phyloP scores from a whole-genome alignment of 2,329 filamentous ascomycete genomes.

The Colletotrichum sp. region DNA sequence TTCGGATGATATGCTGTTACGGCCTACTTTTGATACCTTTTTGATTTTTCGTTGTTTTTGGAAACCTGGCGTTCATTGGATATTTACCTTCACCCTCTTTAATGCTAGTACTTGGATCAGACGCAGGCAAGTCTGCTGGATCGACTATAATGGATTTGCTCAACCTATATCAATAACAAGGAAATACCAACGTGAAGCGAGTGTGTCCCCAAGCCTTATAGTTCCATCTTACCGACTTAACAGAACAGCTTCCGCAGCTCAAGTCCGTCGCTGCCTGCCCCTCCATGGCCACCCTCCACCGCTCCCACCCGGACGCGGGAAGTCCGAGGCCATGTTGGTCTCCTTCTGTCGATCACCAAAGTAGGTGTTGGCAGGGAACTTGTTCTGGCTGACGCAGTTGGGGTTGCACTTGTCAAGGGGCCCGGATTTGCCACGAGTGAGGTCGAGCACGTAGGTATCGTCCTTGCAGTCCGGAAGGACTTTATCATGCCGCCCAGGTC shows the following conservation, averaged over 20 bases:
- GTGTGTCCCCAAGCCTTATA: background rate
- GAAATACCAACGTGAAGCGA: background rate
- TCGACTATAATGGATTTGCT: background rate
- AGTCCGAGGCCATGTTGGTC: slow-evolving; percentile 12
- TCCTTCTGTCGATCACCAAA: slow-evolving; percentile 20
- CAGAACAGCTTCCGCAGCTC: background rate
- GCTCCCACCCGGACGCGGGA: background rate
- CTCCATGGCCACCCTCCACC: background rate
- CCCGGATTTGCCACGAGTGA: slow-evolving; percentile 17
- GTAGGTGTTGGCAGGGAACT: slow-evolving; percentile 17
- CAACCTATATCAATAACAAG: background rate
- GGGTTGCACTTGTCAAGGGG: slow-evolving; percentile 22
- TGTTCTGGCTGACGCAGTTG: slow-evolving; percentile 21
- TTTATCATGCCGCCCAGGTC: background rate
- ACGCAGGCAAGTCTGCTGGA: background rate
- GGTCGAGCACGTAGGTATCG: slow-evolving; percentile 20
- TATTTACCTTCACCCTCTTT: background rate
- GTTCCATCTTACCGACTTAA: background rate
- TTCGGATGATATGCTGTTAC: background rate
- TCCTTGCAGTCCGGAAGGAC: slow-evolving; percentile 19
- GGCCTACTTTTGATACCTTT: slow-evolving; percentile 4
- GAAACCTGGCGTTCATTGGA: background rate
- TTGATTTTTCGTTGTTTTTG: background rate
- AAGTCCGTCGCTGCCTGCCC: background rate
- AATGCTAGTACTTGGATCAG: background rate